Base-by-base conservation (phyloP, 169 alveolate species). In the Theileria orientalis region DNA sequence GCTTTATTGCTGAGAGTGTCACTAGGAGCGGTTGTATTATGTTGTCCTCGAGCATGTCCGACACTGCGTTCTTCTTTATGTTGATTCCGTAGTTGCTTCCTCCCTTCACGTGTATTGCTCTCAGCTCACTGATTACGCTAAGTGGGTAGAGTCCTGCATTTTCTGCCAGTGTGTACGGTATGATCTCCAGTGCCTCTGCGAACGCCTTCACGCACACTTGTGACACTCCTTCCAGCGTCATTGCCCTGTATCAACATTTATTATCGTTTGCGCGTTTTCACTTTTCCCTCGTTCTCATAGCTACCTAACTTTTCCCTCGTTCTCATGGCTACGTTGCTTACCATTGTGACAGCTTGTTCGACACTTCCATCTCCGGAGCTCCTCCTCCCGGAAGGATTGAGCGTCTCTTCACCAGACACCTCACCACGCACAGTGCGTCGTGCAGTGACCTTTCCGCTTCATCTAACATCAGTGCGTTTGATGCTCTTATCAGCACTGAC, bases 301-400 rank as follows among this genome's bases (percentile, higher is more conserved):
- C 21, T 47, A 3, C 57, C 16, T 11, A 2, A 21, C 19, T 27
- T 5, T 21, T 21, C 19, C 32, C 19, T 49, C 3, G 6, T 49
- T 21, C 32, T 21, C 7, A 79, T 75, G 42, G 44, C 9, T 37
- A 37, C 5, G 9, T 37, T n/a, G 21, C 14, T 33, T 44, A 83
- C 70, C 91, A 86, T 29, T 90, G 91, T 25, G 80, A 61, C 51
- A 96, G 92, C 83, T 90, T 86, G 46, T 90, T 90, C 40, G 98
- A 95, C 57, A 98, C 90, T 87, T 97, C 99, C 92, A 95, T 95
- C 90, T 98, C 99, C 44, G 99, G 97, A 16, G 99, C 99, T 40
- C 99, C 99, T 16, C 99, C 99, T 25, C 99, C 99, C 30, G 99
- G 99, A n/a, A 98, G 94, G 63, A 97, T 82, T 13, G 99, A 96